Base-by-base conservation (phyloP, 306 rosid genomes). In the Inga oerstediana region DNA sequence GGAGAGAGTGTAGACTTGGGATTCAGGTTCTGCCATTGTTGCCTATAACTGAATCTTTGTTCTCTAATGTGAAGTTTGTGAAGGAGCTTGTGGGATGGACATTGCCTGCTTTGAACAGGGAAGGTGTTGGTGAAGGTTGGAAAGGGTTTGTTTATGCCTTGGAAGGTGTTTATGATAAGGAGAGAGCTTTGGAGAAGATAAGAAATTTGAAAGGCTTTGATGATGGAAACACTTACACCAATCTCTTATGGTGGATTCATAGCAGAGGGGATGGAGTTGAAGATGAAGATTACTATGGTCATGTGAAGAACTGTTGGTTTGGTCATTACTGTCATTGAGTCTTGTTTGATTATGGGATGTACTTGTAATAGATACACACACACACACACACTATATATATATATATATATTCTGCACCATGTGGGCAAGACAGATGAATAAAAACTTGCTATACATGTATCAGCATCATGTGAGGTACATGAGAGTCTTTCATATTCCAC, bases 191-290 rank as follows among this genome's bases (percentile, higher is more conserved):
- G 91, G 84, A 54, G 74, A 91, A 89, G 72, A 86, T 89, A 6
- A 87, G 89, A 82, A 80, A 20, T 45, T 90, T 95, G 91, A 88
- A 71, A 16, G 94, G 92, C 32, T 87, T 77, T 66, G 98, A 95
- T 86, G 98, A 92, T 81, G 98, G 98, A n/a, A 92, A 91, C 78
- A 91, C 98, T 2, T 88, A 79, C 22, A 89, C 82, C n/a, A 95
- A 95, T 89, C 88, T 93, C n/a, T 75, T 95, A 10, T 95, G 98
- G 98, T 95, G 98, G 98, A 84, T 92, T 81, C 97, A 93, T 71
- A 93, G 97, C 80, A 88, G 98, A 88, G 88, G 71, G 79, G 32
- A 45, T 45, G 7, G 24, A 24, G 56, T n/a, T 30, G 59, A 24
- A 72, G 58, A 72, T 34, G 76, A 14, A 44, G 76, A 72, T 24